Conservation (phyloP, 139 green algal genomes). For the Desmodesmus armatus region DNA sequence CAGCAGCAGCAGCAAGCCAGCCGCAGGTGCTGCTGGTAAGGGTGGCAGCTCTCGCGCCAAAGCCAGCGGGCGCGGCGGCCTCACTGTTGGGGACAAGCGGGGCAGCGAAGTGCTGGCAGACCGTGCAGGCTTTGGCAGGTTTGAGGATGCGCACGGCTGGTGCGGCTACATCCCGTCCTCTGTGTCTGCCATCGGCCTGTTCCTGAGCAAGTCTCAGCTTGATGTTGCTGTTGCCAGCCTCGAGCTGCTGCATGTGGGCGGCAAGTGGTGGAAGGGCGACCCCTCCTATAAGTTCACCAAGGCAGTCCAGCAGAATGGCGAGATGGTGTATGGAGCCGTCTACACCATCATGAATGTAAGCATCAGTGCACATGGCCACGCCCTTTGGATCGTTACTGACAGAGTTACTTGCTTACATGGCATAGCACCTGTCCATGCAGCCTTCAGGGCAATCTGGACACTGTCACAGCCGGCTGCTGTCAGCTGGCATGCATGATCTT, state of each 20-base stretch:
- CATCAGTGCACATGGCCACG: not conserved
- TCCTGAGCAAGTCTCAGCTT: not conserved
- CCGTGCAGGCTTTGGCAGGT: not conserved
- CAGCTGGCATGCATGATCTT: no score
- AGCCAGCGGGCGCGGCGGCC: not conserved
- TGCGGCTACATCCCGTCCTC: not conserved
- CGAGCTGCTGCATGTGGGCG: not conserved
- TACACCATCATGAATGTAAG: not conserved
- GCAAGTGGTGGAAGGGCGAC: not conserved
- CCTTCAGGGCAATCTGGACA: no score
- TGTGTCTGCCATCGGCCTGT: not conserved
- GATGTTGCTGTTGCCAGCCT: not conserved
- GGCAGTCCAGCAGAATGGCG: not conserved
- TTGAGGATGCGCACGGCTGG: not conserved
- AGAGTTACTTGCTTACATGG: not conserved
- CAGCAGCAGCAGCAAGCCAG: slow-evolving; percentile 18
- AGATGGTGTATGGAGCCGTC: not conserved
- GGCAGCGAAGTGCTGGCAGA: not conserved
- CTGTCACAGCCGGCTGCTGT: no score
- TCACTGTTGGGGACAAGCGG: no score
- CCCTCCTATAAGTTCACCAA: not conserved
- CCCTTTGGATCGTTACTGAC: not conserved
- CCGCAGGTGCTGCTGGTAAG: no score
- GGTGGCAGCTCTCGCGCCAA: not conserved
- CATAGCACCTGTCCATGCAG: no score